Base-by-base conservation (phyloP, 148 eudicot species). In the Hydrangea macrophylla region DNA sequence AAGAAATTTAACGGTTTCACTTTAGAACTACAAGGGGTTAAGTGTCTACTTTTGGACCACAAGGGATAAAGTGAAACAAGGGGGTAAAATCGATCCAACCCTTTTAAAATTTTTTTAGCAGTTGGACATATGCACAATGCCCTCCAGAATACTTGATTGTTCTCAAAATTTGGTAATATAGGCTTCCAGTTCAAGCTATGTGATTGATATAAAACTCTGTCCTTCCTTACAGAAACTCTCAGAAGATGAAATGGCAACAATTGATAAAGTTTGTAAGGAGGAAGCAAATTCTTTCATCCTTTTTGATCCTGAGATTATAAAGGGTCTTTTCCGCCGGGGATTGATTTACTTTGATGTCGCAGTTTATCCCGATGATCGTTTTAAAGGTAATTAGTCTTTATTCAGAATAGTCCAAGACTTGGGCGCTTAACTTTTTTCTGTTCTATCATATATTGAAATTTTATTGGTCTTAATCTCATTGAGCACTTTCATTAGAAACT, bases 221-320 rank as follows among this genome's bases (percentile, higher is more conserved):
- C 33, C 23, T 15, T 18, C 3, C 23, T 66, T 79, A 33, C 75
- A 94, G 98, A 94, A 94, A 94, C 95, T 94, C 59, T 88, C 98
- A 65, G 98, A 94, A 75, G 97, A 90, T 81, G 98, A 94, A 80
- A 80, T 79, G 86, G 90, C 96, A 75, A 94, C 90, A 55, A 90
- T 94, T 73, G 98, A 94, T 76, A 94, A 94, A 81, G 83, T 94
- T 56, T 90, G 98, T 77, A 88, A 94, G 84, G 98, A 94, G 80
- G 96, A 94, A 78, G 96, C 89, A 69, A 94, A 90, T 77, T 79
- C 97, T 56, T 88, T 74, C 69, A 81, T 90, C 66, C 87, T 90
- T 68, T 94, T 90, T 80, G 92, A 90, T 74, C 96, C 97, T 73
- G 86, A 82, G 23, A 76, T 86, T 58, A 68, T 90, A 63, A 94